Base-by-base conservation (phyloP, 345 rosid species). In the Trapa incisa region DNA sequence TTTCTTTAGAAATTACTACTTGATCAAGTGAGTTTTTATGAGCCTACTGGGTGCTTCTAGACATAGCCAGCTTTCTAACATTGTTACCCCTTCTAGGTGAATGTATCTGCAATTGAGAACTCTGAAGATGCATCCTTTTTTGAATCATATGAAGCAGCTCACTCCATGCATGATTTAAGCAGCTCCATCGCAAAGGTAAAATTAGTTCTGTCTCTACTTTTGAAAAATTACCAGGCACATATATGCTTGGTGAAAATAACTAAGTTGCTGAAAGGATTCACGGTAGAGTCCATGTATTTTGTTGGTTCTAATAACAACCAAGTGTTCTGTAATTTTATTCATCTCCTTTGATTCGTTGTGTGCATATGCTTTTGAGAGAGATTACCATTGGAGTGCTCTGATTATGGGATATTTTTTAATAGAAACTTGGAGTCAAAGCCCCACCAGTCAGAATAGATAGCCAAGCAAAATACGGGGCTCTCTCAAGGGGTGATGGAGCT, bases 401-500 rank as follows among this genome's bases (percentile, higher is more conserved):
- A 22, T 57, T 9, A 58, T 14, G 39, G 43, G 38, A 69, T 50
- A 36, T 63, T 71, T 37, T 37, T 68, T 48, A 12, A 60, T 85
- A 94, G 97, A 94, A 91, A 84, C 96, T 91, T 33, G 97, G 99
- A 3, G 84, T 89, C 43, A 85, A 87, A 79, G 96, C 96, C 62
- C 91, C 91, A 47, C 96, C 96, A 0, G 93, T 94, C 6, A 76
- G 96, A 71, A 89, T 89, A 35, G 99, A 94, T 73, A 94, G 99
- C 81, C 99, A 94, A 73, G 99, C 81, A 22, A 94, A 94, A 74
- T 94, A 91, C 64, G 97, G 93, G 39, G 96, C 97, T 52, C 78
- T 94, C 53, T 87, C 96, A 3, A 80, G 96, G 85, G 99, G 97
- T 67, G 97, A 94, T 77, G 97, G 99, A 74, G 88, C 95, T 33